phyloP scores from a whole-genome alignment of 208 protist species.

The Trypanosoma theileri region DNA sequence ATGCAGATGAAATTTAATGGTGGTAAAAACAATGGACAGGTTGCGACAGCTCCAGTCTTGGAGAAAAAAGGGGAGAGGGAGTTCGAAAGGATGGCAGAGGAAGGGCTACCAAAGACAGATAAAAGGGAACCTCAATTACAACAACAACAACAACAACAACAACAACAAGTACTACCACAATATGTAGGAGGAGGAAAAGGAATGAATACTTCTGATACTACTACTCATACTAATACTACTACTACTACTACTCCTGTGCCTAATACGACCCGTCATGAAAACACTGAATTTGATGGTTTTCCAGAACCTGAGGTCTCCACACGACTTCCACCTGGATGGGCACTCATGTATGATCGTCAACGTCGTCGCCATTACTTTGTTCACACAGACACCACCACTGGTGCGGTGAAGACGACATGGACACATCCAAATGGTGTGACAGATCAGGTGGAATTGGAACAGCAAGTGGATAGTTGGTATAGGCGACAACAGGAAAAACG shows the following conservation, averaged over 20 bases:
- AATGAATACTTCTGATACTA: not conserved
- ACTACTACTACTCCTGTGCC: no score
- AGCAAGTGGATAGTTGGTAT: constrained; percentile 41
- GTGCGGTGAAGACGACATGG: constrained; percentile 50
- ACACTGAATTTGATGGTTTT: not conserved
- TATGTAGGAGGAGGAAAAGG: not conserved
- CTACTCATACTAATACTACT: not conserved
- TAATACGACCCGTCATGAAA: not conserved
- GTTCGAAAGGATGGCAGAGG: no score
- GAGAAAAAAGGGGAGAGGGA: no score
- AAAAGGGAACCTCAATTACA: not conserved
- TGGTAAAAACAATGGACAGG: no score
- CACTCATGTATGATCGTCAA: constrained; percentile 48
- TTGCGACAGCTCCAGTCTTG: no score
- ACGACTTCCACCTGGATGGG: constrained; percentile 53
- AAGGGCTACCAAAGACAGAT: no score
- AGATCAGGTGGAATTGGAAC: constrained; percentile 48
- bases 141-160: constrained; percentile 1
- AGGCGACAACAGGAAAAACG: constrained; percentile 19
- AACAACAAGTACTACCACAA: not conserved
- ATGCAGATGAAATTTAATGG: not conserved
- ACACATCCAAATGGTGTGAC: constrained; percentile 54
- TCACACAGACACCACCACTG: constrained; percentile 37
- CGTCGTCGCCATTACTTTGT: constrained; percentile 66
- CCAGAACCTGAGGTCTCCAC: constrained; percentile 54